These are phyloP conservation scores for Pythium apleroticum DNA, from an alignment of 352 stramenopile genomes.

Conservation along the genomic window DNA sequence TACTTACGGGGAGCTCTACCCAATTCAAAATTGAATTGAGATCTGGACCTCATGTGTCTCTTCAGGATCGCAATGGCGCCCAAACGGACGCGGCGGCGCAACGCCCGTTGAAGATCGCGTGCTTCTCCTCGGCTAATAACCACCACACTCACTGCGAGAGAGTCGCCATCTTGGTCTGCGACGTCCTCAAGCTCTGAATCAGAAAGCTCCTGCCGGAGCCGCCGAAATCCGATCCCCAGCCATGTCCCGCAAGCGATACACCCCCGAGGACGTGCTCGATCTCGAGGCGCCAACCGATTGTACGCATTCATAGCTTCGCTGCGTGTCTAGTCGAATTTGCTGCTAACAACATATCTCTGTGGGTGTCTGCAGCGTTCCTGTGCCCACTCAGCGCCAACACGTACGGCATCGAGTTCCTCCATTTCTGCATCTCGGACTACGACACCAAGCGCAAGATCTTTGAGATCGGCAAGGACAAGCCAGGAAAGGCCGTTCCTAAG, in stretches of 20 bases:
- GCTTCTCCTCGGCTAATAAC: neutral
- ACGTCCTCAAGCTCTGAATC: neutral
- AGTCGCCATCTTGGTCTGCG: neutral
- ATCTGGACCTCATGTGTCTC: neutral
- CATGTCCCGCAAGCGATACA: slow-evolving; percentile 75
- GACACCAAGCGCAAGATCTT: slow-evolving; percentile 95
- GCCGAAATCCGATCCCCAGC: slow-evolving; percentile 14
- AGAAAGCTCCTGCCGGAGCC: neutral
- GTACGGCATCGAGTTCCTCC: slow-evolving; percentile 95
- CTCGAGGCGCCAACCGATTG: slow-evolving; percentile 74
- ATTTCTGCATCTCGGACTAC: slow-evolving; percentile 95
- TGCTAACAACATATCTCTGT: neutral
- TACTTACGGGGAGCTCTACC: neutral
- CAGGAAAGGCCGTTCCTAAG: slow-evolving; percentile 74
- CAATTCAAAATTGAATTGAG: slow-evolving; percentile 33
- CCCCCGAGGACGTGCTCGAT: slow-evolving; percentile 80
- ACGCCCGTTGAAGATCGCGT: slow-evolving; percentile 25
- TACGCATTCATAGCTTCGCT: slow-evolving; percentile 26
- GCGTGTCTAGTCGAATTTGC: neutral
- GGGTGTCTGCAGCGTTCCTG: slow-evolving; percentile 74
- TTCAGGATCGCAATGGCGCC: slow-evolving; percentile 13
- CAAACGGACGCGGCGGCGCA: neutral
- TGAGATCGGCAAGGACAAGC: slow-evolving; percentile 83
- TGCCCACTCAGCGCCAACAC: slow-evolving; percentile 93
- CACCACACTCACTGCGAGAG: neutral